Evolutionary conservation across 441 rosid species (phyloP), one percentile per base, ranked within the genome.

Genomic region (Sinapis alba): DNA sequence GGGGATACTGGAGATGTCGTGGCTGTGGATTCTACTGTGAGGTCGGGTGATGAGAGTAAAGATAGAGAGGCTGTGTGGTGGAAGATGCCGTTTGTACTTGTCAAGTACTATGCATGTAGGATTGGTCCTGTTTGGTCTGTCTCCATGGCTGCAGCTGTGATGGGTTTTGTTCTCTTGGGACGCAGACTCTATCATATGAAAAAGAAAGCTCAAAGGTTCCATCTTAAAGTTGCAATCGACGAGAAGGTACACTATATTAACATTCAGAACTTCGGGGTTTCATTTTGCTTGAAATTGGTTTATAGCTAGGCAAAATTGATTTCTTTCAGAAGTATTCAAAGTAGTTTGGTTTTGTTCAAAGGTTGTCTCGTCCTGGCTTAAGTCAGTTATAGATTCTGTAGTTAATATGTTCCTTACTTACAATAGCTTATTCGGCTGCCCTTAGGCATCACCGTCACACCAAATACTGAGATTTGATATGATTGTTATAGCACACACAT

Each of bases 81-180:
- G 97, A 92, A 90, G 86, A 86, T 90, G 77, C 97, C 97, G 6
- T 83, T 87, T 30, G 93, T 87, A 83, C 72, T 92, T 80, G 75
- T 92, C 73, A 89, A 84, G 80, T 90, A 84, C 78, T 94, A 84
- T 78, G 84, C 81, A 34, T 86, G 85, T 71, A 89, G 84, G 89
- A 86, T 87, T 62, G 84, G 88, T 72, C 99, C 98, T 12, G 87
- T 86, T 75, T 92, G 98, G 98, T 83, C 94, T 64, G 80, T 94
- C 68, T 92, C 99, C 1, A 77, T 89, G 81, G 96, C 96, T 24
- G 97, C 97, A 12, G 97, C 98, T 76, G 69, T 92, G 50, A 77
- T 94, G 87, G 97, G 98, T 58, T 75, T 90, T 61, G 83, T 87
- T 72, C 82, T 94, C 45, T 82, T 94, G 89, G 97, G 93, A 10